Evolutionary conservation across 2,329 filamentous ascomycete species (phyloP), one percentile per base, ranked within the genome.

Genomic region (Neurospora crassa): DNA sequence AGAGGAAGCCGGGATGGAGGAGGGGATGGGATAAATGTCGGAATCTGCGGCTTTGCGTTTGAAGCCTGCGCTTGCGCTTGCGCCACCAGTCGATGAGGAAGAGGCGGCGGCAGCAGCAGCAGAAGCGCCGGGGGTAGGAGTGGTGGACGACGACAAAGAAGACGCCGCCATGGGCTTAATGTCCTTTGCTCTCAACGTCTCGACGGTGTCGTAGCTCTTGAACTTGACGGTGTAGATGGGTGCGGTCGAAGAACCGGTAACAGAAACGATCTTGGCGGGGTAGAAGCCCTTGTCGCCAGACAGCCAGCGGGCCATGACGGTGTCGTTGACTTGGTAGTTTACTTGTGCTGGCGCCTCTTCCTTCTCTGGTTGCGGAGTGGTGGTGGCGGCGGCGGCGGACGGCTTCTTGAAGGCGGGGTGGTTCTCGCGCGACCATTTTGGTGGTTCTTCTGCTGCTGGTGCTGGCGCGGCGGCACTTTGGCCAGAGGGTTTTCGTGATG

Each of bases 171-270:
- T 83, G 69, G 94, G 92, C 77, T 92, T 90, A 75, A 97, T 92
- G 78, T 98, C 94, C 80, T 91, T 91, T 73, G 91, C 89, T 72
- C 90, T 88, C 73, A 97, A 82, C 42, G 92, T 96, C 81, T 97
- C 94, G 67, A 91, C 93, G 29, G 88, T 93, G 74, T 91, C 89
- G 82, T 98, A 98, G 77, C 89, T 92, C 82, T 96, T 95, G 85
- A 98, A 99, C 76, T 92, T 96, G 80, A 99, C 94, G 68, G 93
- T 91, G 80, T 97, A 99, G 74, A 97, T 92, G 43, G 94, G 95
- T 69, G 93, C 92, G 63, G 90, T 92, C n/a, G 91, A 90, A 10
- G 94, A 97, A 72, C 96, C 96, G 29, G 95, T 97, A 77, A 97
- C 94, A 69, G 92, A 94, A 69, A 93, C 95, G 80, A 99, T 97